Percentiles rank a stretch among this genome's conserved stretches.
Conservation (phyloP, 192 early-diverging fungal species). For the Lobosporangium transversale region DNA sequence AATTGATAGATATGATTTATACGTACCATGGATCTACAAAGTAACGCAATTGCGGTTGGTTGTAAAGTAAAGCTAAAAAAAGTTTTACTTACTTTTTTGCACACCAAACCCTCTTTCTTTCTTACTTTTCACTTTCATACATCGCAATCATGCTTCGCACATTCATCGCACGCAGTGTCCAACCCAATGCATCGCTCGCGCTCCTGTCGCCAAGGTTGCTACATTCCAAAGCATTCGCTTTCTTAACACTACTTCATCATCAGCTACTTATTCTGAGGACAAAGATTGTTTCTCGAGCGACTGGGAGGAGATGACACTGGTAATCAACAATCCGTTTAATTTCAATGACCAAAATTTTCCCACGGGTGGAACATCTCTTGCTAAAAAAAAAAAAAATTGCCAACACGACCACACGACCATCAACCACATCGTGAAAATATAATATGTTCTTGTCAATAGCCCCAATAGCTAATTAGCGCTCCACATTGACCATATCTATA, state of each 20-base stretch:
- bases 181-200: constrained; percentile 26
- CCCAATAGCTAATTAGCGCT: too few relatives aligned
- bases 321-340: constrained; percentile 10
- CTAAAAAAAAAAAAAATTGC: too few relatives aligned
- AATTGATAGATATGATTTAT: too few relatives aligned
- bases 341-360: constrained; percentile 19
- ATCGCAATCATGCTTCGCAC: constrained; percentile 40
- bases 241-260: constrained; percentile 23
- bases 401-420: too few relatives aligned
- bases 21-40: too few relatives aligned
- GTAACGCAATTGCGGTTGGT: too few relatives aligned
- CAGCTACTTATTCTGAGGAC: constrained; percentile 25
- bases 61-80: too few relatives aligned
- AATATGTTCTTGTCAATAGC: too few relatives aligned
- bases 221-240: constrained; percentile 34
- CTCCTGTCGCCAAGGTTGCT: constrained; percentile 1
- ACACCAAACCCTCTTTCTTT: constrained; percentile 1
- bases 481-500: too few relatives aligned
- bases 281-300: constrained; percentile 59
- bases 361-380: constrained; percentile 25
- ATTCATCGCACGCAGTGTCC: constrained; percentile 46
- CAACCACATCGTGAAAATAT: too few relatives aligned
- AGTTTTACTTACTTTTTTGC: too few relatives aligned
- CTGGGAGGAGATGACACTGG: constrained; percentile 39
- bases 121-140: constrained; percentile 1